Evolutionary conservation across 495 filamentous ascomycete genomes (phyloP).

Genomic region (Massariosphaeria phaeospora): DNA sequence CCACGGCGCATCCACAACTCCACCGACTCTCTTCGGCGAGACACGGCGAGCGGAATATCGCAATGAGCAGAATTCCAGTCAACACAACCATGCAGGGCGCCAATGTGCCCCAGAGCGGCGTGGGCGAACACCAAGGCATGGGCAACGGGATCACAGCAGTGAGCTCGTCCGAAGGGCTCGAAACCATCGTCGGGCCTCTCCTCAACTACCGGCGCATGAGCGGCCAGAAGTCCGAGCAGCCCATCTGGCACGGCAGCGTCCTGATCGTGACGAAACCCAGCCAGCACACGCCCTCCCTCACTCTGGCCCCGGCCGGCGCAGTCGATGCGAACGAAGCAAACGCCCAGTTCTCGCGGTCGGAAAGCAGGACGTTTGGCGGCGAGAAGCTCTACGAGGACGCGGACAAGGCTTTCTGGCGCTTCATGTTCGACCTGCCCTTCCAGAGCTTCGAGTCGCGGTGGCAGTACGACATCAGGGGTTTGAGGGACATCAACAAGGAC

Average conservation of each 20-base stretch:
- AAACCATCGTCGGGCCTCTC: constrained; percentile 73
- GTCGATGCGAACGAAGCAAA: constrained; percentile 24
- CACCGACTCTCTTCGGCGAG: too few relatives aligned
- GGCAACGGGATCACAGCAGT: constrained; percentile 34
- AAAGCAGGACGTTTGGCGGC: constrained; percentile 42
- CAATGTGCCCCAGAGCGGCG: constrained; percentile 4
- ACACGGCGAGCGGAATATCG: too few relatives aligned
- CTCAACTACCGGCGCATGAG: constrained; percentile 83
- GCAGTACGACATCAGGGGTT: constrained; percentile 54
- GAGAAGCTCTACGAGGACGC: constrained; percentile 75
- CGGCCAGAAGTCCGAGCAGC: constrained; percentile 44
- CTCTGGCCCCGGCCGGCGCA: constrained; percentile 47
- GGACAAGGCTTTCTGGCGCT: constrained; percentile 76
- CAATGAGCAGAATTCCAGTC: neutral
- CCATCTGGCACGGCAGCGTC: constrained; percentile 76
- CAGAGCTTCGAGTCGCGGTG: constrained; percentile 52
- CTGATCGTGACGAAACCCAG: constrained; percentile 70
- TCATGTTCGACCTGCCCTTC: constrained; percentile 58
- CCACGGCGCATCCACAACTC: neutral
- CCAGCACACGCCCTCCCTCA: constrained; percentile 48
- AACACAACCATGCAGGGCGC: neutral
- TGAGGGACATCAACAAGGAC: constrained; percentile 44
- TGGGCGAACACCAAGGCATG: constrained; percentile 22
- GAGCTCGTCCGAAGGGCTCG: constrained; percentile 40
- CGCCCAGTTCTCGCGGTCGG: constrained; percentile 10